A percentile compares a stretch with the other conserved stretches of the same genome.
Evolutionary conservation across 2,329 filamentous ascomycete genomes (phyloP).

Genomic region (Penicillium sclerotigenum): DNA sequence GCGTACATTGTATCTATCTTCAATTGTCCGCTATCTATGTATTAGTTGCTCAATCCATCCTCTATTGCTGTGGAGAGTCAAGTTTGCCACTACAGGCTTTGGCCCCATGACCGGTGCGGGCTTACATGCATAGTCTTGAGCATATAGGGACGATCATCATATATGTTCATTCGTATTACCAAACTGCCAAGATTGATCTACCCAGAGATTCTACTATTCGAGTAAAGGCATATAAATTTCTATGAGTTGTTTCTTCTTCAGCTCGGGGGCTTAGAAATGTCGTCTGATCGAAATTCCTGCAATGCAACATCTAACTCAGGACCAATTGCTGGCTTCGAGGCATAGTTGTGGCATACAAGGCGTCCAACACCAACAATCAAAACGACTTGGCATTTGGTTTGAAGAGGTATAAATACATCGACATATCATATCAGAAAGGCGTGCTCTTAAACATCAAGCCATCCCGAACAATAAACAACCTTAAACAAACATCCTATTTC

Average conservation of each 20-base stretch:
- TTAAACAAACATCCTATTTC: neutral
- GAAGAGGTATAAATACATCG: constrained; percentile 9
- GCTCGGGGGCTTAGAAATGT: neutral
- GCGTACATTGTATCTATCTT: neutral
- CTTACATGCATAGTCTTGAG: neutral
- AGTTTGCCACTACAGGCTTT: neutral
- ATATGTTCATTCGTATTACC: neutral
- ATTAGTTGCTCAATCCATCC: neutral
- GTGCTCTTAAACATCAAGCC: constrained; percentile 1
- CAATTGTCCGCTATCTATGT: neutral
- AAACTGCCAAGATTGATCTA: neutral
- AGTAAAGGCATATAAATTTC: neutral
- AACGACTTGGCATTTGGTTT: neutral
- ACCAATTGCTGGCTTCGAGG: neutral
- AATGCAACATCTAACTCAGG: neutral
- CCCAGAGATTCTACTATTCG: neutral
- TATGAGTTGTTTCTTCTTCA: neutral
- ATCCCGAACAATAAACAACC: neutral
- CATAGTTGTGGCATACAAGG: neutral
- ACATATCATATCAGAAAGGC: neutral
- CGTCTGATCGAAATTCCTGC: neutral
- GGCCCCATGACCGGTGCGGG: neutral
- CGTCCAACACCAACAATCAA: neutral
- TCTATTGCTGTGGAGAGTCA: neutral
- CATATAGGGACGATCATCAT: no score